Evolutionary conservation across 495 filamentous ascomycete genomes (phyloP).

Genomic region (Neurospora discreta): DNA sequence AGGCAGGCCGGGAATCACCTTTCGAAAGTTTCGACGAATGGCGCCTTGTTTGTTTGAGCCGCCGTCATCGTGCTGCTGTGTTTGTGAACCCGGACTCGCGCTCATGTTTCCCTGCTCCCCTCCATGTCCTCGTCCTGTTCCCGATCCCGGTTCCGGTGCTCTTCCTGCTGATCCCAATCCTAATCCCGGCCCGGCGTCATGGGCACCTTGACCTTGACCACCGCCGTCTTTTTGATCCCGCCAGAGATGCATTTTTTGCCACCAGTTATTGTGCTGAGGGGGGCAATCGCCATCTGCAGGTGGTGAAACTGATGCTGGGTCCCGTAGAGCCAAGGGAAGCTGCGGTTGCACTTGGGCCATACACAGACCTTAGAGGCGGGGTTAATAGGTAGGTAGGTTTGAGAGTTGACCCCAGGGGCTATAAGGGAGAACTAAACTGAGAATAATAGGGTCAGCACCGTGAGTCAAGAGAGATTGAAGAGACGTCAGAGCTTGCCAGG

Average conservation of each 20-base stretch:
- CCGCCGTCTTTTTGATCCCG: background rate
- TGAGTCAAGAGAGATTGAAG: background rate
- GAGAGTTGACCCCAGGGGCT: background rate
- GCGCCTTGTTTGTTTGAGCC: conserved; percentile 6
- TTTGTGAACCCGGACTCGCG: background rate
- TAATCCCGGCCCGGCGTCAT: background rate
- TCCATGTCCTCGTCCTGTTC: background rate
- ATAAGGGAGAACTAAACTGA: background rate
- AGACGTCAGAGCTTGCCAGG: background rate
- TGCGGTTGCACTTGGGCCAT: background rate
- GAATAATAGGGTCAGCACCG: background rate
- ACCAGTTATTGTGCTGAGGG: background rate
- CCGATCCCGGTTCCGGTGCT: background rate
- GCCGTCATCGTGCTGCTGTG: conserved; percentile 7
- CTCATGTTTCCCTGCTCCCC: background rate
- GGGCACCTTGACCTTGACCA: background rate
- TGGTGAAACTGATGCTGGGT: background rate
- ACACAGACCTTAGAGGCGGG: background rate
- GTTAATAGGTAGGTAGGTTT: background rate
- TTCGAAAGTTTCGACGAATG: conserved; percentile 47
- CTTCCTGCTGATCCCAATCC: background rate
- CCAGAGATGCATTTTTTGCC: background rate
- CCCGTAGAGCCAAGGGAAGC: background rate
- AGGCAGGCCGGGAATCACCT: conserved; percentile 70
- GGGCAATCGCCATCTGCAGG: background rate